phyloP scores from a whole-genome alignment of 2,329 filamentous ascomycete genomes.

The Curvularia hawaiiensis region DNA sequence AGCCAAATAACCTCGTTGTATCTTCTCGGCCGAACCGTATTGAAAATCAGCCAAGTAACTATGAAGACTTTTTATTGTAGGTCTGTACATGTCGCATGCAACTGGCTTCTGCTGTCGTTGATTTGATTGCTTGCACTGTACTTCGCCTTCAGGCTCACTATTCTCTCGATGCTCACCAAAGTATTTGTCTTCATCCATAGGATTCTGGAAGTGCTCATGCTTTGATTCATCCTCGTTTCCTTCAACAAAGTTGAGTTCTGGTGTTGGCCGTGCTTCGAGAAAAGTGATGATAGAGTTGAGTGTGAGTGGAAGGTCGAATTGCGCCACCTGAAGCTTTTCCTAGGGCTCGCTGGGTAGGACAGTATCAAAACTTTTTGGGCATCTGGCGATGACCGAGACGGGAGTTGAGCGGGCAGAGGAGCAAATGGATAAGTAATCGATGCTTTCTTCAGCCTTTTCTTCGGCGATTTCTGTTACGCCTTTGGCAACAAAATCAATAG shows the following conservation, averaged over 20 bases:
- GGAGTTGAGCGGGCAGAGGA: not conserved
- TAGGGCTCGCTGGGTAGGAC: constrained; percentile 2
- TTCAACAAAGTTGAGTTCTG: not conserved
- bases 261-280: not conserved
- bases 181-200: not conserved
- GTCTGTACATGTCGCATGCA: not conserved
- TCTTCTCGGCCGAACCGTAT: not conserved
- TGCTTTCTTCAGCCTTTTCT: not conserved
- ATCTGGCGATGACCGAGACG: not conserved
- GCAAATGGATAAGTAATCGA: not conserved
- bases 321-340: constrained; percentile 6
- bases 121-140: not conserved
- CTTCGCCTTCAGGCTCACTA: not conserved
- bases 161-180: not conserved
- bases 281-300: not conserved
- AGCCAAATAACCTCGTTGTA: not conserved
- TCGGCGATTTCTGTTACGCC: not conserved
- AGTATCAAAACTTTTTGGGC: not conserved
- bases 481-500: not conserved
- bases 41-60: not conserved
- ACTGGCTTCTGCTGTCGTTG: not conserved
- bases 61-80: not conserved
- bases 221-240: no score
- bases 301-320: constrained; percentile 2
- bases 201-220: not conserved